Evolutionary conservation across 768 basidiomycete species (phyloP), one percentile per base, ranked within the genome.

Genomic region (Lenzites betulinus): DNA sequence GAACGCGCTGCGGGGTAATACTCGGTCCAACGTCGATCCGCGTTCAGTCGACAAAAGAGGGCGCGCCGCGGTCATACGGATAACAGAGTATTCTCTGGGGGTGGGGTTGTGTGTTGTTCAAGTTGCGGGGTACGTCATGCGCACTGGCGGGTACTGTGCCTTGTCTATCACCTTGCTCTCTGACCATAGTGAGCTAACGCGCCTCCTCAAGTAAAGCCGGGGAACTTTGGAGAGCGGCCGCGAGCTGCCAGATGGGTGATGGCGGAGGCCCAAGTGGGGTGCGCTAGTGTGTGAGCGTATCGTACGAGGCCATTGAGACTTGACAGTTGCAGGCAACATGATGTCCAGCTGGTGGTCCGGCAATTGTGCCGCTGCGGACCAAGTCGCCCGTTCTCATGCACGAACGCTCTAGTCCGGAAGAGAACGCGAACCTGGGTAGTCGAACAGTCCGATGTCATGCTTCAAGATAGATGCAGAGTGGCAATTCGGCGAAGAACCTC

Each of bases 21-120:
- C 50, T 63, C 62, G 62, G 62, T 47, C 62, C 57, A 63, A 63
- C 57, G 62, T 63, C 62, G 62, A 63, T 63, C 62, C 62, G 62
- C 46, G 58, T 51, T 54, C 41, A 50, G 38, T 36, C 47, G 35
- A 53, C 39, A 18, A 11, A 54, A 59, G 46, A 30, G 35, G 33
- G 18, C 38, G 61, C 43, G 39, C 39, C 23, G 51, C 28, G 44
- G 36, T 58, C 46, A 58, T 54, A 49, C 46, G 61, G 55, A 23
- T 51, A 33, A 25, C 42, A 39, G 16, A 23, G 25, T 53, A 43
- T 36, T 18, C 50, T 38, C 54, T 22, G 55, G 56, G 33, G 51
- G 44, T 22, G 53, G 25, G 39, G 52, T 43, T 16, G 36, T 36
- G 43, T 25, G 25, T 23, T 7, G 28, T 23, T n/a, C n/a, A n/a